These are phyloP conservation scores for Diaporthe destruens DNA, from an alignment of 2,329 filamentous ascomycete species.

Conservation along the genomic window DNA sequence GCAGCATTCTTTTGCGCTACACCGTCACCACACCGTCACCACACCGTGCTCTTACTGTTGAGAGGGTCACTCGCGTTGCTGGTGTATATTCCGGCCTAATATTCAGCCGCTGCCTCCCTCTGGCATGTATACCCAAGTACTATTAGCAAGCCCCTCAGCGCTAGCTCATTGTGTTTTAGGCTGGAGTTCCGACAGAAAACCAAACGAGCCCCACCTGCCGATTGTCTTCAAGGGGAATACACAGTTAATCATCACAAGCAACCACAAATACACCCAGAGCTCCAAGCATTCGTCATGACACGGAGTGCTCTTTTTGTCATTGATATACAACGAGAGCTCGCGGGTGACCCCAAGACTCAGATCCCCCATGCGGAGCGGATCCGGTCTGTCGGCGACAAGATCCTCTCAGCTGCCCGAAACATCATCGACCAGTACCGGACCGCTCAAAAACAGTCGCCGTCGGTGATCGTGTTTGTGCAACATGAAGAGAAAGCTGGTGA, in stretches of 20 bases:
- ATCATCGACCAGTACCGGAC: slow-evolving; percentile 37
- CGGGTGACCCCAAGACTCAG: slow-evolving; percentile 44
- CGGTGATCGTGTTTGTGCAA: slow-evolving; percentile 49
- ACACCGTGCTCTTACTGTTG: not conserved
- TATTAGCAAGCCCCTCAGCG: not conserved
- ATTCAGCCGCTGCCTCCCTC: slow-evolving; percentile 10
- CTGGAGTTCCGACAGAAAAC: not conserved
- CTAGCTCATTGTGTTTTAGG: not conserved
- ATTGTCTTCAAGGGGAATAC: not conserved
- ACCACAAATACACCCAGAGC: not conserved
- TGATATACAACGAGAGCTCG: slow-evolving; percentile 52
- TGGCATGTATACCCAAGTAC: not conserved
- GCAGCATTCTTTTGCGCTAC: not conserved
- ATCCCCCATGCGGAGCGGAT: slow-evolving; percentile 48
- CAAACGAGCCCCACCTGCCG: not conserved
- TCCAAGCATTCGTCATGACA: slow-evolving; percentile 13
- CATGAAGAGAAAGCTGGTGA: slow-evolving; percentile 47
- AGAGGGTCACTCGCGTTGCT: not conserved
- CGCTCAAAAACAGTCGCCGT: not conserved
- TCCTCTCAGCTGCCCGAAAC: slow-evolving; percentile 45
- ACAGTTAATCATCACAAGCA: not conserved
- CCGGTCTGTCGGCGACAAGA: slow-evolving; percentile 42
- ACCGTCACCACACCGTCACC: not conserved
- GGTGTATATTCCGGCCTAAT: not conserved
- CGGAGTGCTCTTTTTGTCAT: slow-evolving; percentile 50